Base-by-base conservation (phyloP, 352 stramenopile species). In the Peronospora destructor region DNA sequence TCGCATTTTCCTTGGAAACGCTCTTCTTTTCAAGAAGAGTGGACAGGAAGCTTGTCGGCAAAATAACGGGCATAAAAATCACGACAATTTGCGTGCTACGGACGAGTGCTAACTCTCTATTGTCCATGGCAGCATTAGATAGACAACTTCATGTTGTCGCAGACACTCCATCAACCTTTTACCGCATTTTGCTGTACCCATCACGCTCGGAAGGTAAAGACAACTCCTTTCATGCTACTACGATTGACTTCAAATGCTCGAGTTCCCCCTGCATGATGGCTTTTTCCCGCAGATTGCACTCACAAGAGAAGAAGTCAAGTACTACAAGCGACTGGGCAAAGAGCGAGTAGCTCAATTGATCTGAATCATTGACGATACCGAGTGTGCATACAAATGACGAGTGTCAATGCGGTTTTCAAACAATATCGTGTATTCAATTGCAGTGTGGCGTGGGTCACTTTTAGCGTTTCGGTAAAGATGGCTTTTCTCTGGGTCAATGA, bases 231-330 rank as follows among this genome's bases (percentile, higher is more conserved):
- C 56, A 56, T 40, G 39, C 14, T 6, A 13, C 9, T 21, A 60
- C 56, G 61, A 65, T 46, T 65, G 56, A 30, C 49, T 25, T 30
- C 23, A 26, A 12, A 68, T 74, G 72, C 59, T 89, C 36, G 75
- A 82, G 43, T 81, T 91, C 49, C 79, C 82, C 12, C 59, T 93
- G 10, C 71, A 77, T 49, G 74, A 89, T 51, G 75, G 71, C 41
- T 89, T 91, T 70, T 93, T 93, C 61, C 82, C 82, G 42, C 79
- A 85, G 47, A 72, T 93, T 44, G 71, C 73, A 38, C 61, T 93
- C 6, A 69, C 63, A 33, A 66, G 69, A 26, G 76, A 88, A 25
- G 79, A 93, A 43, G 62, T 90, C 14, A 64, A 71, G 14, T 77
- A 84, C 53, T 90, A 91, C 60, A 82, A 84, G 41, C 78, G 79